Evolutionary conservation across 176 grass and related monocot genomes (phyloP).

Genomic region (Oryza meyeriana): DNA sequence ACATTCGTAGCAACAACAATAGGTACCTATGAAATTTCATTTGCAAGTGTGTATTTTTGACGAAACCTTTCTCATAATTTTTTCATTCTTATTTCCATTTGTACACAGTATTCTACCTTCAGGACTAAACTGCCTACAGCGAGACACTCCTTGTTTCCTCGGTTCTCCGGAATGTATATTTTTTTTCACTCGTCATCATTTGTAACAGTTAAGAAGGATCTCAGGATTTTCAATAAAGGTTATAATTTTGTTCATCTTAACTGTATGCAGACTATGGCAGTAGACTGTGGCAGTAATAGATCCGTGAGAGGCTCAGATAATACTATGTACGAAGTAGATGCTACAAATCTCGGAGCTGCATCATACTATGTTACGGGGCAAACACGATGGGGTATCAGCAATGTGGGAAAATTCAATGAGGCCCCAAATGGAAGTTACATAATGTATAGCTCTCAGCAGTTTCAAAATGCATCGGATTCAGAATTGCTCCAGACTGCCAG

Average conservation of each 20-base stretch:
- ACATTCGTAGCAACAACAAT: conserved; percentile 30
- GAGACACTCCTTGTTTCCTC: conserved; percentile 61
- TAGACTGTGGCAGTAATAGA: conserved; percentile 53
- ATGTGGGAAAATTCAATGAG: conserved; percentile 59
- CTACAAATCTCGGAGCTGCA: conserved; percentile 41
- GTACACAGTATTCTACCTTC: conserved; percentile 40
- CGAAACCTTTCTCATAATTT: not conserved
- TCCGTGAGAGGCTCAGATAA: conserved; percentile 44
- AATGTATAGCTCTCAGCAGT: conserved; percentile 35
- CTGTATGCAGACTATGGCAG: conserved; percentile 74
- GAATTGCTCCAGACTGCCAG: conserved; percentile 63
- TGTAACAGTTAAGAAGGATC: not conserved
- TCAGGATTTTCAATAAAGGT: not conserved
- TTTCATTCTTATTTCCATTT: not conserved
- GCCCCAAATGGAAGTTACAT: conserved; percentile 35
- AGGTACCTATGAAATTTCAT: conserved; percentile 35
- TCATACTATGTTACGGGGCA: conserved; percentile 58
- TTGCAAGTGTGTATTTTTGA: not conserved
- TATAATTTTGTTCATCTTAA: not conserved
- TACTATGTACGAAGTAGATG: conserved; percentile 55
- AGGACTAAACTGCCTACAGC: conserved; percentile 73
- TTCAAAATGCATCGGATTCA: conserved; percentile 56
- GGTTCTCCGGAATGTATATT: conserved; percentile 59
- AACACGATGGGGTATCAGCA: conserved; percentile 74
- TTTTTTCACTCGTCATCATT: conserved; percentile 8